Conservation (phyloP, 768 basidiomycete genomes). For the Cantharellus anzutake region DNA sequence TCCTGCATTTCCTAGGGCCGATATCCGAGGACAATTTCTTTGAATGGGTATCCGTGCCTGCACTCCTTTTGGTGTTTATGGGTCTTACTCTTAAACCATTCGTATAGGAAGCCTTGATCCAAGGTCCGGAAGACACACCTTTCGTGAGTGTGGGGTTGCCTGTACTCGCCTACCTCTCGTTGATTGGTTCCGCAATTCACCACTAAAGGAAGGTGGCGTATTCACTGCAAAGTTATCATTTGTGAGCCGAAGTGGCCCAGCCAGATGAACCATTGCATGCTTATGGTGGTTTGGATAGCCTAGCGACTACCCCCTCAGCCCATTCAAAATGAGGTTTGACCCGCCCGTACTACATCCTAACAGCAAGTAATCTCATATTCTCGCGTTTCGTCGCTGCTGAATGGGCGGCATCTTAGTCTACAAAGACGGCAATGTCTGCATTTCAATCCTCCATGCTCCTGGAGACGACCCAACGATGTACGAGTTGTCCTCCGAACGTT, state of each 20-base stretch:
- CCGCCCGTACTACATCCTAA: constrained; percentile 97
- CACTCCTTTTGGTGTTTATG: not conserved
- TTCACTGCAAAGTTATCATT: constrained; percentile 87
- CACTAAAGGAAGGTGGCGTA: constrained; percentile 70
- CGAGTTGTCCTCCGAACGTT: constrained; percentile 86
- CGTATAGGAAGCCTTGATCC: constrained; percentile 84
- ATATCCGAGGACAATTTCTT: constrained; percentile 88
- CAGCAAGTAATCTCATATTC: constrained; percentile 32
- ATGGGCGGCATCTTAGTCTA: constrained; percentile 43
- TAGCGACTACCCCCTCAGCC: constrained; percentile 85
- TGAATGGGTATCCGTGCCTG: constrained; percentile 15
- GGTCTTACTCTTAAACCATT: not conserved
- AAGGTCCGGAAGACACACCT: constrained; percentile 85
- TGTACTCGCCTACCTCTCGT: too few relatives aligned
- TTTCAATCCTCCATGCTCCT: constrained; percentile 88
- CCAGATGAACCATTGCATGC: not conserved
- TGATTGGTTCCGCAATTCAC: too few relatives aligned
- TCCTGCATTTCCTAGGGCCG: constrained; percentile 34
- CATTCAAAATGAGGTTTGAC: constrained; percentile 99
- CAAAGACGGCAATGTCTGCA: constrained; percentile 90
- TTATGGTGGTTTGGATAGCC: constrained; percentile 31
- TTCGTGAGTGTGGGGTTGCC: constrained; percentile 30
- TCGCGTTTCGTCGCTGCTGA: not conserved
- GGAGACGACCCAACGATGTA: constrained; percentile 86
- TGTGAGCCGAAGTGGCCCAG: constrained; percentile 26